A percentile compares a stretch with the other conserved stretches of the same genome.
These are phyloP conservation scores for Neonectria magnoliae DNA, from an alignment of 2,329 filamentous ascomycete species.

Conservation along the genomic window DNA sequence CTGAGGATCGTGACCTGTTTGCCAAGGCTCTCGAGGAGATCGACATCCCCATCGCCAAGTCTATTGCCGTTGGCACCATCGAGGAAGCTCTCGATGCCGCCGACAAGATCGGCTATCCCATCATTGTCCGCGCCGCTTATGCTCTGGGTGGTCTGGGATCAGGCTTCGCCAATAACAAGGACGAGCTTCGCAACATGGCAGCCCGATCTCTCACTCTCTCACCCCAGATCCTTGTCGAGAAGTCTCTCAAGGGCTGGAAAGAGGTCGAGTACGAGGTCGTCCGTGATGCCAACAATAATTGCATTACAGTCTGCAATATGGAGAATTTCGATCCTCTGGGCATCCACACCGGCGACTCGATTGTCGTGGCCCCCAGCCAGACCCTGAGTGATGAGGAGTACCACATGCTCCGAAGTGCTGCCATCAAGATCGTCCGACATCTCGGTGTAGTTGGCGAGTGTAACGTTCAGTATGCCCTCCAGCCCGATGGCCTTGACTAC, in stretches of 20 bases:
- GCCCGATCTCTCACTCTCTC: slow-evolving; percentile 92
- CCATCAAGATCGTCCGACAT: slow-evolving; percentile 98
- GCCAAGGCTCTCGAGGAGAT: slow-evolving; percentile 96
- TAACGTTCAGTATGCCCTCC: slow-evolving; percentile 97
- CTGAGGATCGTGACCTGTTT: slow-evolving; percentile 96
- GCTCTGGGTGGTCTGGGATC: slow-evolving; percentile 95
- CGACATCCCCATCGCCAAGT: slow-evolving; percentile 96
- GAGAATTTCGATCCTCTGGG: slow-evolving; percentile 95
- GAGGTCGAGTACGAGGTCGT: slow-evolving; percentile 99
- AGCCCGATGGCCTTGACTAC: slow-evolving; percentile 97
- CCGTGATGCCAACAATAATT: slow-evolving; percentile 96
- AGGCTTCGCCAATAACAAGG: slow-evolving; percentile 92
- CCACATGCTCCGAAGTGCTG: slow-evolving; percentile 97
- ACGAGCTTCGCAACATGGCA: slow-evolving; percentile 93
- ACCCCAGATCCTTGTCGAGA: slow-evolving; percentile 97
- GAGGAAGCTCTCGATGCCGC: slow-evolving; percentile 93
- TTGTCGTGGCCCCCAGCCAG: slow-evolving; percentile 96
- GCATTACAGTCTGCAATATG: slow-evolving; percentile 92
- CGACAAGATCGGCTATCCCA: slow-evolving; percentile 89
- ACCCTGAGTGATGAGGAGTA: slow-evolving; percentile 98
- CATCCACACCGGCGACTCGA: slow-evolving; percentile 98
- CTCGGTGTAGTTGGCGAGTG: slow-evolving; percentile 98
- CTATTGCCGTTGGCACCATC: slow-evolving; percentile 88
- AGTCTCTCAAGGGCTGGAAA: slow-evolving; percentile 99
- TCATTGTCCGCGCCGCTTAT: slow-evolving; percentile 97